phyloP scores from a whole-genome alignment of 1,284 basidiomycete species.

The Cryptococcus sp. region DNA sequence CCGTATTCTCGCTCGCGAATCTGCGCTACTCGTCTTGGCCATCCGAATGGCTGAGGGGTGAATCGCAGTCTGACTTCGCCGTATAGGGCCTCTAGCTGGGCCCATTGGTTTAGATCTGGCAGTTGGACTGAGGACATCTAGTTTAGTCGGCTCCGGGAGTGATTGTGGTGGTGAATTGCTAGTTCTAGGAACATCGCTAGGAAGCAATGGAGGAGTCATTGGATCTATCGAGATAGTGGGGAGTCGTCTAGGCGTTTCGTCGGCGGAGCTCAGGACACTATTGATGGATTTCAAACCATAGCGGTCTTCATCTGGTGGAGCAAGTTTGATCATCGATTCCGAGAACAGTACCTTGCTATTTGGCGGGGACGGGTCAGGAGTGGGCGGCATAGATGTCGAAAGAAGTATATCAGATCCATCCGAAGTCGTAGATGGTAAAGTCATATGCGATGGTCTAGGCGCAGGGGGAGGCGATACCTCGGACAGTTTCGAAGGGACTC shows the following conservation, averaged over 20 bases:
- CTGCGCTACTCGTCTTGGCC: conserved; percentile 20
- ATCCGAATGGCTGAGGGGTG: conserved; percentile 32
- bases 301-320: conserved; percentile 22
- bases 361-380: conserved; percentile 28
- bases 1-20: conserved; percentile 20
- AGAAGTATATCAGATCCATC: not conserved
- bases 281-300: not conserved
- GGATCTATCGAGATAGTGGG: not conserved
- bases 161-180: not conserved
- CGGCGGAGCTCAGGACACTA: not conserved
- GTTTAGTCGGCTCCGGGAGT: not conserved
- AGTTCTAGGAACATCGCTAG: not conserved
- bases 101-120: conserved; percentile 12
- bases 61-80: conserved; percentile 25
- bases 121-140: not conserved
- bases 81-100: conserved; percentile 14
- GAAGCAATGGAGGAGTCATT: not conserved
- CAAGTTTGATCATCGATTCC: conserved; percentile 26
- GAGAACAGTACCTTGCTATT: conserved; percentile 21
- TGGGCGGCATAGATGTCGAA: conserved; percentile 20
- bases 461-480: not conserved
- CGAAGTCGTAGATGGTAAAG: not conserved
- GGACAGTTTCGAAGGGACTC: not conserved
- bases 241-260: not conserved
- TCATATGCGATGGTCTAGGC: not conserved